These are phyloP conservation scores for Lactarius tabidus DNA, from an alignment of 768 basidiomycete genomes.

Conservation along the genomic window DNA sequence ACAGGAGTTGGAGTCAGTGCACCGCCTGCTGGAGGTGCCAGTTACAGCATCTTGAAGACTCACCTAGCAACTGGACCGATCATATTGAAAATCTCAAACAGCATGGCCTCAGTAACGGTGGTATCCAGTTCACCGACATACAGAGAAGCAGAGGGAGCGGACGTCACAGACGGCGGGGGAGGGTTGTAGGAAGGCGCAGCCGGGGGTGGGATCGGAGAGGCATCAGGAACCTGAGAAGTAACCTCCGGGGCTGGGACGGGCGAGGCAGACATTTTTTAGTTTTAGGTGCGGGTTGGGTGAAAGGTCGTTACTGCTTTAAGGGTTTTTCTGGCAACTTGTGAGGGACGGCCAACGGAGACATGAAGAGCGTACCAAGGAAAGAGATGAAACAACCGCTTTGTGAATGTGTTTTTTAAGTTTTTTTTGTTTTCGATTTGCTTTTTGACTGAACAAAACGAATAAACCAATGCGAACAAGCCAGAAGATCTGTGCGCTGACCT, in stretches of 20 bases:
- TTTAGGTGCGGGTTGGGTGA: conserved; percentile 39
- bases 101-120: conserved; percentile 98
- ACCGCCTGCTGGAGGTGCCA: conserved; percentile 7
- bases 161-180: conserved; percentile 48
- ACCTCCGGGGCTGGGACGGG: conserved; percentile 34
- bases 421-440: conserved; percentile 61
- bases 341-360: conserved; percentile 25
- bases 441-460: conserved; percentile 34
- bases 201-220: conserved; percentile 43
- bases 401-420: conserved; percentile 56
- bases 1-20: conserved; percentile 9
- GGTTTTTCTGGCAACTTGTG: conserved; percentile 56
- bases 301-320: conserved; percentile 91
- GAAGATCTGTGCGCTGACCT: conserved; percentile 37
- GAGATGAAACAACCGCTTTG: conserved; percentile 74
- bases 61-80: conserved; percentile 98
- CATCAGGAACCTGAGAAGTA: conserved; percentile 38
- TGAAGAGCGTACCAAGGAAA: conserved; percentile 57
- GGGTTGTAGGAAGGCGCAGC: conserved; percentile 56
- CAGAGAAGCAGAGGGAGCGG: conserved; percentile 85
- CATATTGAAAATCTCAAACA: conserved; percentile 99
- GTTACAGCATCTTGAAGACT: conserved; percentile 29
- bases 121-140: conserved; percentile 99
- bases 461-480: conserved; percentile 22
- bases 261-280: conserved; percentile 38